Evolutionary conservation across 2,329 filamentous ascomycete species (phyloP), one percentile per base, ranked within the genome.

Genomic region (Byssochlamys sp.): DNA sequence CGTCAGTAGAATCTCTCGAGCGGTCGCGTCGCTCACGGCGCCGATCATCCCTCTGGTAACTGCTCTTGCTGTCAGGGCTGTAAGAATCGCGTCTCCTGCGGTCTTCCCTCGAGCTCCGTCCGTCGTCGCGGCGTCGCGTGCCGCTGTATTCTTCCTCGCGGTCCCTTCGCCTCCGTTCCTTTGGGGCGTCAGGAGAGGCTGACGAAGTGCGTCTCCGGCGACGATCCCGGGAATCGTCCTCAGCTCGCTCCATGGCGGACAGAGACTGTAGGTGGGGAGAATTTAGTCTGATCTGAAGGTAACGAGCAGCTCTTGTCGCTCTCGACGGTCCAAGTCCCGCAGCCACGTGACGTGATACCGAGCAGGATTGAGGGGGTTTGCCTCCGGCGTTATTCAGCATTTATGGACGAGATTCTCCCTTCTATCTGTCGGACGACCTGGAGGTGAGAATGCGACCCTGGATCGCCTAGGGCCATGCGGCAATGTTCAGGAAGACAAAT

Each of bases 401-500:
- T 9, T 51, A 2, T 28, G 19, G 14, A 45, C 6, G 35, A 19
- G 51, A 33, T 12, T n/a, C 3, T 26, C 25, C 28, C 24, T 53
- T 14, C 52, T 24, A 14, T 11, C 14, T 53, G 52, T 53, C 29
- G 19, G 14, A 24, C n/a, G 26, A 12, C 14, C 31, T 45, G 28
- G n/a, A 26, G 31, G 31, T 45, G 27, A 54, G n/a, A 54, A 28
- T 54, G 25, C 11, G 26, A n/a, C 19, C 26, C 25, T 56, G 19
- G 58, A 60, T 64, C 60, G 19, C 63, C 60, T 49, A 62, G 66
- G 68, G 64, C 56, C 60, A 75, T 74, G 71, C 66, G 65, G 69
- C 63, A 63, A 80, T 81, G 76, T 69, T 79, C 57, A 81, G 75
- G 70, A 80, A 77, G 65, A 63, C 73, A 29, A 70, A 67, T 49